Evolutionary conservation across 768 basidiomycete species (phyloP), one percentile per base, ranked within the genome.

Genomic region (Tephrocybe sp.): DNA sequence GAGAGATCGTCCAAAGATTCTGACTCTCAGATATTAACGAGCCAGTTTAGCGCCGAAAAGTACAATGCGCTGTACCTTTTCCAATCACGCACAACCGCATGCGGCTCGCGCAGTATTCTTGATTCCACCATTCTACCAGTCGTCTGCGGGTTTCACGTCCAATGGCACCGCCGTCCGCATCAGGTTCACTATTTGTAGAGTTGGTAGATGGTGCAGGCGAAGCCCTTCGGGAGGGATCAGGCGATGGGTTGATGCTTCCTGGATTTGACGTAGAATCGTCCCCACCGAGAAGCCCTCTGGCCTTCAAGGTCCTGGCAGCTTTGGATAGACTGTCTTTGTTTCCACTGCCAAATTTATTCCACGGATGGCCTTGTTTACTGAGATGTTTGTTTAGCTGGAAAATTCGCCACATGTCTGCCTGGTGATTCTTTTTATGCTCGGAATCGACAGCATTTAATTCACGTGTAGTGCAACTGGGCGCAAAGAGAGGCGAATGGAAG

Each of bases 391-490:
- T 91, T 21, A 97, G 69, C 65, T 99, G 95, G 68, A 89, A 98
- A 49, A 94, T 83, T n/a, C 95, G 83, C 89, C 93, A 94, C 61
- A 85, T 72, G 62, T 97, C 93, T 2, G 77, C 71, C 64, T 95
- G 94, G 40, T 89, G 81, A 63, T 98, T 99, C 73, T 97, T 95
- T 72, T 92, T 91, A 75, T 97, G 86, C 65, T 99, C 97, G 0
- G 92, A 95, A 64, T 99, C 88, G 34, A 99, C 94, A 1, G 97
- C 95, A 57, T 93, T 93, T 54, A 97, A 76, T 69, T 99, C 95
- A 25, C 93, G 82, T 22, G 82, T 76, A 0, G 92, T 94, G 62
- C 92, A 91, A 3, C 87, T 89, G 0, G 88, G 81, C 1, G 83
- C 65, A 61, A 99, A 98, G 34, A 95, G 77, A 0, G 95, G 95